phyloP scores from a whole-genome alignment of 768 basidiomycete genomes.

The Postia placenta region DNA sequence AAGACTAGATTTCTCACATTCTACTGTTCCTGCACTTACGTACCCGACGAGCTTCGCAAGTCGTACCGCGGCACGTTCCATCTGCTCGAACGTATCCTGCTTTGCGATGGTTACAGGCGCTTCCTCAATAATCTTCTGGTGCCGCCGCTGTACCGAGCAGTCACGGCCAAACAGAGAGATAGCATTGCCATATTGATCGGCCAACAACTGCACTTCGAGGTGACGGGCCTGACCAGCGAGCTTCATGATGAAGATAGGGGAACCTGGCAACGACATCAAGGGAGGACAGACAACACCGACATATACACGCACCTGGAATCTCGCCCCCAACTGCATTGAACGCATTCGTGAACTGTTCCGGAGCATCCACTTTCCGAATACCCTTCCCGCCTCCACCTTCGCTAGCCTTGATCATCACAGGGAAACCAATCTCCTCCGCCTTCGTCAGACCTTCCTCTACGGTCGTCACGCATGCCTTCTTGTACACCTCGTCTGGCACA shows the following conservation, averaged over 20 bases:
- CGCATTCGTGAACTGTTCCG: slow-evolving; percentile 89
- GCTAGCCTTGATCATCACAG: slow-evolving; percentile 99
- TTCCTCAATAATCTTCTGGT: slow-evolving; percentile 99
- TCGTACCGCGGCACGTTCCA: slow-evolving; percentile 99
- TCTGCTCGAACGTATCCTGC: slow-evolving; percentile 87
- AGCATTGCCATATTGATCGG: slow-evolving; percentile 98
- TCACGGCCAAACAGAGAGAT: slow-evolving; percentile 99
- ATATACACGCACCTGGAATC: slow-evolving; percentile 71
- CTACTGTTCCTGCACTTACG: slow-evolving; percentile 97
- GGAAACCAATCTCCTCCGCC: slow-evolving; percentile 89
- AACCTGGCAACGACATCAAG: slow-evolving; percentile 46
- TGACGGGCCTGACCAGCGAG: slow-evolving; percentile 96
- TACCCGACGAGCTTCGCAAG: slow-evolving; percentile 99
- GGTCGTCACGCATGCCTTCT: slow-evolving; percentile 77
- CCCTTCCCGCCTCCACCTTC: slow-evolving; percentile 99
- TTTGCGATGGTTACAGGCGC: slow-evolving; percentile 97
- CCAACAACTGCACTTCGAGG: slow-evolving; percentile 95
- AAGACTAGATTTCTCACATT: slow-evolving; percentile 75
- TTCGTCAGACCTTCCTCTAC: slow-evolving; percentile 83
- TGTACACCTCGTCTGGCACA: slow-evolving; percentile 89
- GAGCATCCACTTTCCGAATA: slow-evolving; percentile 87
- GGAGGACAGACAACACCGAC: slow-evolving; percentile 4
- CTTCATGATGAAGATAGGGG: slow-evolving; percentile 99
- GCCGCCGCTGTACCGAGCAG: slow-evolving; percentile 97
- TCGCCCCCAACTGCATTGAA: slow-evolving; percentile 92